Evolutionary conservation across 257 asterid genomes (phyloP).

Genomic region (Penstemon eatonii): DNA sequence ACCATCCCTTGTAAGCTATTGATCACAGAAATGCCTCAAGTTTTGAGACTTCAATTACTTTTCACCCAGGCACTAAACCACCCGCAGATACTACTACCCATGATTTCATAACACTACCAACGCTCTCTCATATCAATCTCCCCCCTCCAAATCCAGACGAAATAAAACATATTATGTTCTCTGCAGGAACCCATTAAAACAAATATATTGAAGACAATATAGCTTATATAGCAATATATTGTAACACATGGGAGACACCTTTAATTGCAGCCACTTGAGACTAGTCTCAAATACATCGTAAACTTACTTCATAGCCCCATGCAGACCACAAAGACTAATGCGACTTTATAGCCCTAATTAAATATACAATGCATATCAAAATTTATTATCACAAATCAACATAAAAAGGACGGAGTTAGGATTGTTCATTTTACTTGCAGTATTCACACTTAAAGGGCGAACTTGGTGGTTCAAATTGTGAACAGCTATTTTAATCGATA

Average conservation of each 20-base stretch:
- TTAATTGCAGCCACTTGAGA: slow-evolving; percentile 5
- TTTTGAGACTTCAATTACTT: not conserved
- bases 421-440: slow-evolving; percentile 5
- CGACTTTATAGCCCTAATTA: not conserved
- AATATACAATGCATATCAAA: slow-evolving; percentile 9
- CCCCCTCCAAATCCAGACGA: not conserved
- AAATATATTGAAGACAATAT: not conserved
- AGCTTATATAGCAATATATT: slow-evolving; percentile 9
- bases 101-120: not conserved
- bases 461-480: not conserved
- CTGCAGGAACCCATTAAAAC: not conserved
- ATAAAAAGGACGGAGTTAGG: slow-evolving; percentile 4
- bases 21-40: not conserved
- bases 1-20: not conserved
- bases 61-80: not conserved
- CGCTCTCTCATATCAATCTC: slow-evolving; percentile 8
- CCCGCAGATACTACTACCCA: not conserved
- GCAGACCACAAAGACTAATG: slow-evolving; percentile 1
- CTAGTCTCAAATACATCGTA: slow-evolving; percentile 1
- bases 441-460: slow-evolving; percentile 16
- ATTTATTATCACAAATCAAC: slow-evolving; percentile 2
- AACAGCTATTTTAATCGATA: not conserved
- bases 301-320: not conserved
- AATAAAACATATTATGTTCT: not conserved
- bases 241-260: not conserved